Base-by-base conservation (phyloP, 345 rosid genomes). In the Populus pruinosa region DNA sequence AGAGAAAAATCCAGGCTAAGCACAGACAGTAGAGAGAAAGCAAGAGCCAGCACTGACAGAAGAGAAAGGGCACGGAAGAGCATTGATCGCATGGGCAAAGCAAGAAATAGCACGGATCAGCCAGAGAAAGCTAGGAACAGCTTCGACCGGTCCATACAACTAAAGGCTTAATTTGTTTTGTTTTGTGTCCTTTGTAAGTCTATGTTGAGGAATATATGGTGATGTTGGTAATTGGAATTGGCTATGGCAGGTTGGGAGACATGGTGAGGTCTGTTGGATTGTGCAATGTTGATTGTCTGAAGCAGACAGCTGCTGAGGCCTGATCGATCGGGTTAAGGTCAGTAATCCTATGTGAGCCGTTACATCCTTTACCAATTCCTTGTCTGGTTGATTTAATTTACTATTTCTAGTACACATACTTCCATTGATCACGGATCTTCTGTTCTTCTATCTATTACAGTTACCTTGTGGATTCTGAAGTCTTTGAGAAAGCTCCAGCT, bases 211-310 rank as follows among this genome's bases (percentile, higher is more conserved):
- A 18, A 17, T 43, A 17, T 36, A 17, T 36, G 29, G 49, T 44
- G 38, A 23, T 78, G 1, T 43, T 53, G 59, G 39, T 41, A 63
- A n/a, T 49, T 73, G n/a, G n/a, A 33, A 55, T 17, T 29, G 47
- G 65, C 76, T 41, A 66, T 79, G 81, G 81, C 84, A 93, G 97
- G 77, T 82, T 93, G 65, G 92, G 96, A 67, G 94, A 93, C 43
- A 90, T 89, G 80, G 94, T 93, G 84, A 87, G 94, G 77, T 87
- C 92, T 3, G 98, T 90, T 76, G 91, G 95, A 72, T 79, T 90
- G 70, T 93, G 96, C 89, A 93, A 86, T 50, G 89, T 89, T 73
- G 91, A 90, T 77, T 91, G 97, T 82, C 75, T 92, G 82, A 89
- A 87, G 88, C 88, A 82, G 78, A 71, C 89, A 76, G 88, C 86